Base-by-base conservation (phyloP, 768 basidiomycete species). In the Hebeloma cylindrosporum region DNA sequence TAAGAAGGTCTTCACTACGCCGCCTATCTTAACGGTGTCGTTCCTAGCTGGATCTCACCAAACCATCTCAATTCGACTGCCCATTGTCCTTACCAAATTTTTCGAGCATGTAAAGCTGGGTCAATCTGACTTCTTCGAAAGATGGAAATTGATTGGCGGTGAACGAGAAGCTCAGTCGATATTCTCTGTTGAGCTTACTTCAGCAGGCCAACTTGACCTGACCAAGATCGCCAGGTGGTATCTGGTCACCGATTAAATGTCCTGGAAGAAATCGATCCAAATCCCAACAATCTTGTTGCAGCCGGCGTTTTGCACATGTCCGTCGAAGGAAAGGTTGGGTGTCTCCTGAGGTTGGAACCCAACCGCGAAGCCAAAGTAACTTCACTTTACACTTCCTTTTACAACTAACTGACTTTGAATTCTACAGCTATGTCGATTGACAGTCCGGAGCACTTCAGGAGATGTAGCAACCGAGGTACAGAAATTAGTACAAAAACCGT, bases 121-220 rank as follows among this genome's bases (percentile, higher is more conserved):
- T 8, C 74, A 79, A 49, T 69, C 78, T 0, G 90, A 96, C 54
- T 99, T 98, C 76, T 99, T 98, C 67, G 94, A 97, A 64, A 75
- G 96, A 40, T 99, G 96, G 96, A 94, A 93, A 65, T 69, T 96
- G 55, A 98, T 98, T 40, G 96, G 96, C 5, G 96, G 96, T 1
- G 96, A 96, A 21, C 79, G 94, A 38, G 96, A 99, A 69, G 81
- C 88, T 20, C 96, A 99, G 62, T 64, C 68, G 35, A 75, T 99
- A 43, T 96, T 96, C 66, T 84, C 92, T 0, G 83, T 98, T 47
- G 62, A 69, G 23, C 69, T 96, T 17, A 81, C 79, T 32, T 69
- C 69, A 11, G 61, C 70, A 7, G 90, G 89, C 7, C 80, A 88
- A 47, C 71, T 97, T 31, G 89, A 98, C 60, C 56, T 85, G 7